Evolutionary conservation across 1,284 basidiomycete genomes (phyloP).

Genomic region (Grifola frondosa): DNA sequence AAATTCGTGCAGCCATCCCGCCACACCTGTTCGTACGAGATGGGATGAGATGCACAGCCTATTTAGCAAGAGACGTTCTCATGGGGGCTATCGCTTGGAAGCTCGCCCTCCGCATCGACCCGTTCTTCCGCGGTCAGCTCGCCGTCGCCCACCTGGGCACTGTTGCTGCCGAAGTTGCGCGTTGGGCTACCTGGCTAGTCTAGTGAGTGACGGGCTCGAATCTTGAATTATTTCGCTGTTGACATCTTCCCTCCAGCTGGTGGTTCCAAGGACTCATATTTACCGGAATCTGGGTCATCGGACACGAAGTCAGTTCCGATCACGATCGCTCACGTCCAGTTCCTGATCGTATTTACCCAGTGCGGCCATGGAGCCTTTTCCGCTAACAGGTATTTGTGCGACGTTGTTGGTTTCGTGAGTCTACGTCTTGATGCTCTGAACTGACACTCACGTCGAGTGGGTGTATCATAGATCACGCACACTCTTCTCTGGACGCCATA

Average conservation of each 20-base stretch:
- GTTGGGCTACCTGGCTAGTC: conserved; percentile 40
- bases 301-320: conserved; percentile 49
- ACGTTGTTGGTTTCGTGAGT: conserved; percentile 48
- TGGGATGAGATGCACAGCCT: conserved; percentile 23
- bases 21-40: conserved; percentile 34
- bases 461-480: conserved; percentile 26
- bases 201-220: conserved; percentile 41
- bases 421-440: conserved; percentile 49
- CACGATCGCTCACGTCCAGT: neutral
- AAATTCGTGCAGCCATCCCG: conserved; percentile 58
- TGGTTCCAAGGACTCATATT: conserved; percentile 59
- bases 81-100: conserved; percentile 47
- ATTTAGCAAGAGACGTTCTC: conserved; percentile 42
- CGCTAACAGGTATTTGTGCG: conserved; percentile 24
- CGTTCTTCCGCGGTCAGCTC: conserved; percentile 33
- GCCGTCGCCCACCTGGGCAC: conserved; percentile 26
- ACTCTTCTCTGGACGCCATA: conserved; percentile 39
- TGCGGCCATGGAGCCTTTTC: conserved; percentile 10
- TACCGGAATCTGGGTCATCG: conserved; percentile 64
- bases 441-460: conserved; percentile 42
- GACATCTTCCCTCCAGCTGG: too few relatives aligned
- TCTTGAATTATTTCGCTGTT: too few relatives aligned
- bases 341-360: neutral
- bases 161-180: conserved; percentile 25
- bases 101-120: conserved; percentile 46